phyloP scores from a whole-genome alignment of 1,284 basidiomycete species.

The Vanrija sp. region DNA sequence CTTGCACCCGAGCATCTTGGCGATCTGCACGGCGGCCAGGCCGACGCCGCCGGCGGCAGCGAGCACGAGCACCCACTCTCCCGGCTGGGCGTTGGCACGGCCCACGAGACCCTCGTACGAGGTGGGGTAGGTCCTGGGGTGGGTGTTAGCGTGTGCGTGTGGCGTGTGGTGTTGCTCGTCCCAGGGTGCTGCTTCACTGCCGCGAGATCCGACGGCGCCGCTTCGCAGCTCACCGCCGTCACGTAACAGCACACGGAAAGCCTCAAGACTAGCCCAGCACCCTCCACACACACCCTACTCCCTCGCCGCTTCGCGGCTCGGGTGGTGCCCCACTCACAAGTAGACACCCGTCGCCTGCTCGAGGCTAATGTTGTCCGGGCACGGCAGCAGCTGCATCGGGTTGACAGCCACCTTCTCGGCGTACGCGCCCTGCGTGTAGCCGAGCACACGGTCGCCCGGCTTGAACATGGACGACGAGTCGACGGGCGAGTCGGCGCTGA shows the following conservation, averaged over 20 bases:
- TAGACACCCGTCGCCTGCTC: slow-evolving; percentile 57
- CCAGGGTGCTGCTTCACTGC: no score
- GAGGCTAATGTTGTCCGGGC: slow-evolving; percentile 60
- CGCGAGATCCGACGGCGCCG: no score
- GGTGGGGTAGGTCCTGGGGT: slow-evolving; percentile 9
- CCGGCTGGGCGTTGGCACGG: slow-evolving; percentile 70
- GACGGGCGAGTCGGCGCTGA: slow-evolving; percentile 70
- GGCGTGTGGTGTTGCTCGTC: no score
- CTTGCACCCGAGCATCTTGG: slow-evolving; percentile 58
- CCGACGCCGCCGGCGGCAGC: slow-evolving; percentile 87
- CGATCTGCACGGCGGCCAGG: slow-evolving; percentile 82
- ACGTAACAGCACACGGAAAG: no score
- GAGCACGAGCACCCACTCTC: slow-evolving; percentile 83
- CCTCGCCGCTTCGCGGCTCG: no score
- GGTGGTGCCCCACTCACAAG: neutral
- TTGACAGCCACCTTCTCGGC: slow-evolving; percentile 65
- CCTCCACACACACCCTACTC: no score
- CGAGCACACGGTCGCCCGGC: slow-evolving; percentile 85
- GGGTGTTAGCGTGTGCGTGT: no score
- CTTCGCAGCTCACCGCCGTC: no score
- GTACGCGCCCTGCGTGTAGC: slow-evolving; percentile 70
- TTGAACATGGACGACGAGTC: slow-evolving; percentile 75
- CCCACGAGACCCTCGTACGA: slow-evolving; percentile 78
- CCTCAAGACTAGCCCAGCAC: no score
- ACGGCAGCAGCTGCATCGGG: slow-evolving; percentile 58